Evolutionary conservation across 2,329 filamentous ascomycete species (phyloP).

Genomic region (Aspergillus luchuensis): DNA sequence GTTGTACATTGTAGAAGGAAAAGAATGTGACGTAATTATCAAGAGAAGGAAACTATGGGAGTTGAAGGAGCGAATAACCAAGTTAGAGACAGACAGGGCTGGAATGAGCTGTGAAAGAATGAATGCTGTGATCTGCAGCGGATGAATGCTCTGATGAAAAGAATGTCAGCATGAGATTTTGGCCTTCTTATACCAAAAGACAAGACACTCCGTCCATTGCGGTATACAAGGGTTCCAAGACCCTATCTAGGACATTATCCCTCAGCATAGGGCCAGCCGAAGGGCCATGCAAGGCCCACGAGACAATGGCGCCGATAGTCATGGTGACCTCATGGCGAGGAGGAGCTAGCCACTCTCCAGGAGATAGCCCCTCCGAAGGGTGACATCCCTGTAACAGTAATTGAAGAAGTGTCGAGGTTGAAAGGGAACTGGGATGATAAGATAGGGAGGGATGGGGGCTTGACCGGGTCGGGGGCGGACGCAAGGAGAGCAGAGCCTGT

Average conservation of each 20-base stretch:
- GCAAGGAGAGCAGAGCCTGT: conserved; percentile 15
- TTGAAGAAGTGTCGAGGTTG: not conserved
- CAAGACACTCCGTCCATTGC: not conserved
- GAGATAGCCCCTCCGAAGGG: not conserved
- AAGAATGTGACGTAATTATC: not conserved
- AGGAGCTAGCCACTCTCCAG: not conserved
- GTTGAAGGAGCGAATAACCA: conserved; percentile 8
- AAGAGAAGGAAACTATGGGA: conserved; percentile 13
- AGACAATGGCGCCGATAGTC: conserved; percentile 6
- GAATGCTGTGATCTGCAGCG: conserved; percentile 8
- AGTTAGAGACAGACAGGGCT: conserved; percentile 9
- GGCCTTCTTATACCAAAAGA: conserved; percentile 13
- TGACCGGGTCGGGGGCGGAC: conserved; percentile 5
- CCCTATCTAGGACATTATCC: conserved; percentile 11
- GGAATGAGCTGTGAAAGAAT: conserved; percentile 3
- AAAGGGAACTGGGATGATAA: conserved; percentile 5
- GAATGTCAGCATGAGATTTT: not conserved
- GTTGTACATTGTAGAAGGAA: conserved; percentile 26
- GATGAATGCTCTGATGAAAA: conserved; percentile 12
- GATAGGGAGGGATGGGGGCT: conserved; percentile 9
- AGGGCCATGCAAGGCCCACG: conserved; percentile 13
- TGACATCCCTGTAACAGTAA: not conserved
- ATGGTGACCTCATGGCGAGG: not conserved
- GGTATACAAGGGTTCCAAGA: not conserved
- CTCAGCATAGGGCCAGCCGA: not conserved